Conservation (phyloP, 1,284 basidiomycete genomes). For the Sanghuangporus baumii region DNA sequence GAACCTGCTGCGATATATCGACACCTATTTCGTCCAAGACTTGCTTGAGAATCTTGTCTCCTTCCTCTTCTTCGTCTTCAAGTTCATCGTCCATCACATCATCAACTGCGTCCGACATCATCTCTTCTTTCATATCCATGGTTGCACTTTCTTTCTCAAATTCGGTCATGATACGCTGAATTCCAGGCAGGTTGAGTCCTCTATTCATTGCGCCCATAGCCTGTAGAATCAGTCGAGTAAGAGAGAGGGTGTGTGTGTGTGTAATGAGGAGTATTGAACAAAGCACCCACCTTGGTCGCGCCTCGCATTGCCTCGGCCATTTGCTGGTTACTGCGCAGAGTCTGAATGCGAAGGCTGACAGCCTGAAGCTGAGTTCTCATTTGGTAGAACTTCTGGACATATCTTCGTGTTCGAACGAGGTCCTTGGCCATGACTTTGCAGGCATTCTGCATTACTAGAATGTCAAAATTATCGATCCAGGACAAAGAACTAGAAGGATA, state of each 20-base stretch:
- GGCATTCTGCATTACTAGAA: conserved; percentile 60
- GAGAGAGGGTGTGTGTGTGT: too few species aligned
- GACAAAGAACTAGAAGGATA: background rate
- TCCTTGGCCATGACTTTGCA: conserved; percentile 99
- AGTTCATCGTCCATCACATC: conserved; percentile 95
- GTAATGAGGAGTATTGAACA: conserved; percentile 1
- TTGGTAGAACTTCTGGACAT: conserved; percentile 97
- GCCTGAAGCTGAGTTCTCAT: conserved; percentile 99
- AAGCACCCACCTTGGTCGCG: conserved; percentile 76
- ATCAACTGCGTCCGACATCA: conserved; percentile 99
- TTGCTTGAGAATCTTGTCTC: conserved; percentile 93
- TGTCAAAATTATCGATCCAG: background rate
- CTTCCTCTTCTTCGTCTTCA: conserved; percentile 93
- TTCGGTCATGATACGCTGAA: conserved; percentile 95
- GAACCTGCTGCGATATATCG: conserved; percentile 84
- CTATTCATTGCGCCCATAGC: conserved; percentile 99
- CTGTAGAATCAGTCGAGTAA: conserved; percentile 35
- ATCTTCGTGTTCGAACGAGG: conserved; percentile 90
- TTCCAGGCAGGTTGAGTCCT: conserved; percentile 90
- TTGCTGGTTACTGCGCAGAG: conserved; percentile 93
- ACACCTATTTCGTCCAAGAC: conserved; percentile 98
- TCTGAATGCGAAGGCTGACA: conserved; percentile 93
- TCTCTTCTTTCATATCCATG: conserved; percentile 99
- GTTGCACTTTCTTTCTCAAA: conserved; percentile 95
- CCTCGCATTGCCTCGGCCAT: conserved; percentile 99